Percentiles rank a stretch among this genome's conserved stretches.
These are phyloP conservation scores for Rhizopogon vinicolor DNA, from an alignment of 768 basidiomycete genomes.

Conservation along the genomic window DNA sequence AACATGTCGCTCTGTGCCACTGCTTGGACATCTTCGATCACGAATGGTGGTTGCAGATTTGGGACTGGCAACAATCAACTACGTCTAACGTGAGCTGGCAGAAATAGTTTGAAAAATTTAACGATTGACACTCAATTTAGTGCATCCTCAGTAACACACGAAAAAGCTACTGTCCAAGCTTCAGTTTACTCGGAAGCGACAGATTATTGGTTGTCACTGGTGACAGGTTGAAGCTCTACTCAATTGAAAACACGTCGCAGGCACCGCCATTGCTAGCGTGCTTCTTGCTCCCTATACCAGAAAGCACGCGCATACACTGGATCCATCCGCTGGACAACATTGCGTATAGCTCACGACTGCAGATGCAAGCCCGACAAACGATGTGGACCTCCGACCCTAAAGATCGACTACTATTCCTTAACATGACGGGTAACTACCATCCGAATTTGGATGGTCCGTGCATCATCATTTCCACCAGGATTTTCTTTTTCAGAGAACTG, in stretches of 20 bases:
- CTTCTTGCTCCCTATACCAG: background rate
- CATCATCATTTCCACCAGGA: slow-evolving; percentile 59
- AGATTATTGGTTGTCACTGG: background rate
- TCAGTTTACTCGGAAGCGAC: background rate
- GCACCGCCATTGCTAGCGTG: background rate
- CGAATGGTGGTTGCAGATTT: background rate
- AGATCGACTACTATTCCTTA: background rate
- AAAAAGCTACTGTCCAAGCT: background rate
- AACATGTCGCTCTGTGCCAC: background rate
- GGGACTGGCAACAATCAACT: background rate
- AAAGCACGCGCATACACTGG: background rate
- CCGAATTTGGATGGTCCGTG: background rate
- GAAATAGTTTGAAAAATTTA: background rate
- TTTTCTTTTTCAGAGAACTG: slow-evolving; percentile 20
- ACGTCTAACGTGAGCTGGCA: background rate
- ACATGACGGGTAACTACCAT: background rate
- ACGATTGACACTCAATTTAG: background rate
- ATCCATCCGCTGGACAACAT: background rate
- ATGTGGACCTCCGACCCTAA: background rate
- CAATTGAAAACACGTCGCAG: background rate
- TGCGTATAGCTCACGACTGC: background rate
- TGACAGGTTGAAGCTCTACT: background rate
- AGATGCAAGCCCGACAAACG: background rate
- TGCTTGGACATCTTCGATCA: background rate
- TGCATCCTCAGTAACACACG: background rate